A percentile compares a stretch with the other conserved stretches of the same genome.
phyloP scores from a whole-genome alignment of 2,329 filamentous ascomycete species.

The Cordyceps fumosorosea region DNA sequence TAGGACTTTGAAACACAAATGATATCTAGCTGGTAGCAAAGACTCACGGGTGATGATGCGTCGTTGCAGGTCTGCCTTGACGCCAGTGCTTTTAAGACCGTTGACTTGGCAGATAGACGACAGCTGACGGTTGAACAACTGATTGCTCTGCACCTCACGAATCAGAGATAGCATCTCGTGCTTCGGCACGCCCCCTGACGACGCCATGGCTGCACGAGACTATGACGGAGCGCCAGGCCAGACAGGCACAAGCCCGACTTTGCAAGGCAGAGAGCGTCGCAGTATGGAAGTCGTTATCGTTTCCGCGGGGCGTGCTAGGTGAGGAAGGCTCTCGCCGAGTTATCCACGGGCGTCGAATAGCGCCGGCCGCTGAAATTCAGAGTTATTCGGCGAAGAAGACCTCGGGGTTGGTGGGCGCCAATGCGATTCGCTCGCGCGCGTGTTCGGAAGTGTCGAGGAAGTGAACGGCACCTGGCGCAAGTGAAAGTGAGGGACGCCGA shows the following conservation, averaged over 20 bases:
- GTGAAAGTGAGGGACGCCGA: not conserved
- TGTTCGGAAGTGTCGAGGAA: not conserved
- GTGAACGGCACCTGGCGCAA: not conserved
- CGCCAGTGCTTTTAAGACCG: slow-evolving; percentile 68
- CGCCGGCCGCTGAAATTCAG: not conserved
- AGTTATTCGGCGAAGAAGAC: not conserved
- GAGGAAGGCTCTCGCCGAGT: not conserved
- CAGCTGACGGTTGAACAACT: slow-evolving; percentile 56
- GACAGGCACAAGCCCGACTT: slow-evolving; percentile 1
- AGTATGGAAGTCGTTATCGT: not conserved
- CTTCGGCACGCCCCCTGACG: slow-evolving; percentile 24
- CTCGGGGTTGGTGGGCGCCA: not conserved
- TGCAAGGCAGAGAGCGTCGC: not conserved
- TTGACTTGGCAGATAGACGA: slow-evolving; percentile 71
- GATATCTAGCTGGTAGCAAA: not conserved
- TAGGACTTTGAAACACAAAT: not conserved
- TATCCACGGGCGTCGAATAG: not conserved
- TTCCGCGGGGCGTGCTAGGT: not conserved
- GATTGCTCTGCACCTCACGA: slow-evolving; percentile 35
- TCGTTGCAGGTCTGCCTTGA: slow-evolving; percentile 75
- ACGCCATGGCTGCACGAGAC: slow-evolving; percentile 20
- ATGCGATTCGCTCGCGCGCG: slow-evolving; percentile 5
- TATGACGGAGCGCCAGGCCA: slow-evolving; percentile 1
- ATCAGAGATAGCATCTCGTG: slow-evolving; percentile 40
- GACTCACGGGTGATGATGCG: slow-evolving; percentile 73